phyloP scores from a whole-genome alignment of 768 basidiomycete genomes.

The Strobilomyces confusus region DNA sequence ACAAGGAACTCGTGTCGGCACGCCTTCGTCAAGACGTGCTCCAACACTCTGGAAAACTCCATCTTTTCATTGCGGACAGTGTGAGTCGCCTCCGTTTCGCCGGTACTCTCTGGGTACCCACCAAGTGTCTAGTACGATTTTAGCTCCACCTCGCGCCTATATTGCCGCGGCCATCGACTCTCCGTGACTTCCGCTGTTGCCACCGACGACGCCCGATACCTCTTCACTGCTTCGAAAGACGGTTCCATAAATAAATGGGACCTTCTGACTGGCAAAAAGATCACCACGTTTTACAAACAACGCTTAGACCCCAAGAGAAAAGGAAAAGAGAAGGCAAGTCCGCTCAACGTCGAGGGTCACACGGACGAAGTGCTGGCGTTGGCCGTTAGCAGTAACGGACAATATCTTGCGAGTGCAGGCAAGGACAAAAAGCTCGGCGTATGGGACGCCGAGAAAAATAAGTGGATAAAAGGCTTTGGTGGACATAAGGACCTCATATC shows the following conservation, averaged over 20 bases:
- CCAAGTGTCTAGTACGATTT: constrained; percentile 51
- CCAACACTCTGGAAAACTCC: constrained; percentile 84
- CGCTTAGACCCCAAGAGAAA: constrained; percentile 47
- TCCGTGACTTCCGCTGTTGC: constrained; percentile 80
- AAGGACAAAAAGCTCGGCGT: constrained; percentile 78
- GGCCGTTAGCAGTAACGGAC: constrained; percentile 82
- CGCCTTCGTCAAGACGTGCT: constrained; percentile 90
- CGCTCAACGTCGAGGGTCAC: constrained; percentile 62
- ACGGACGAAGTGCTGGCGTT: constrained; percentile 81
- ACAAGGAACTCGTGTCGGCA: constrained; percentile 87
- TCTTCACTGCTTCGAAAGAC: constrained; percentile 92
- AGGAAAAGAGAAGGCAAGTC: constrained; percentile 54
- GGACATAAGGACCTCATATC: constrained; percentile 72
- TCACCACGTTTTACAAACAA: constrained; percentile 57
- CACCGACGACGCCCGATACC: constrained; percentile 62
- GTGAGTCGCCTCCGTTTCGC: constrained; percentile 38
- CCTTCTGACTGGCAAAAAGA: constrained; percentile 57
- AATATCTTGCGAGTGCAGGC: constrained; percentile 82
- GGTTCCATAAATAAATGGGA: constrained; percentile 88
- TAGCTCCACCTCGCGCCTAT: constrained; percentile 40
- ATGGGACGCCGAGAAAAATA: constrained; percentile 75
- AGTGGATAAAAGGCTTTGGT: constrained; percentile 78
- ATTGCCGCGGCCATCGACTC: constrained; percentile 69
- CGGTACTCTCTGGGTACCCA: neutral
- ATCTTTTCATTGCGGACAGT: constrained; percentile 72